Conservation (phyloP, 768 basidiomycete species). For the Phlebiopsis flavidoalba region DNA sequence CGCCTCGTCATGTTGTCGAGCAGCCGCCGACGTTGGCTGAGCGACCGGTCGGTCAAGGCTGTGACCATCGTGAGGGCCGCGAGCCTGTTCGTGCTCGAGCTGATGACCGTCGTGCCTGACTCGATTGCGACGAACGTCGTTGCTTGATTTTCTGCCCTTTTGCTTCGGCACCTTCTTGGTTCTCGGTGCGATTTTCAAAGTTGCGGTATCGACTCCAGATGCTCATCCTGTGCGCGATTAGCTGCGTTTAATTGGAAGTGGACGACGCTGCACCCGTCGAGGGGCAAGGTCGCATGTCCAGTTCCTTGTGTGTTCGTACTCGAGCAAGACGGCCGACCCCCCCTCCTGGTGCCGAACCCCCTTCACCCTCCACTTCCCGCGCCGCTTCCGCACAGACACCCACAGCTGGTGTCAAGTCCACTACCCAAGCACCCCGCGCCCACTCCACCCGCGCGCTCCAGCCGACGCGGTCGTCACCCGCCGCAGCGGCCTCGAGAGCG, state of each 20-base stretch:
- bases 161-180: constrained; percentile 37
- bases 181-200: constrained; percentile 29
- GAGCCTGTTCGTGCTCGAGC: constrained; percentile 39
- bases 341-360: constrained; percentile 12
- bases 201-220: background rate
- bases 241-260: constrained; percentile 16
- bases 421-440: background rate
- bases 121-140: constrained; percentile 30
- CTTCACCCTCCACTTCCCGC: constrained; percentile 13
- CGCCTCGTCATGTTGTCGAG: constrained; percentile 27
- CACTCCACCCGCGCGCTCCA: background rate
- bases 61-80: constrained; percentile 27
- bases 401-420: constrained; percentile 8
- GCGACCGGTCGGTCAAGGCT: constrained; percentile 19
- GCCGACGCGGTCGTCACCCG: background rate
- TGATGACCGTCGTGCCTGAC: constrained; percentile 35
- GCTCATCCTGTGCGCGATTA: background rate
- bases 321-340: constrained; percentile 2
- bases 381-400: background rate
- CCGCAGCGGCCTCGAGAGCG: background rate
- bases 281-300: background rate
- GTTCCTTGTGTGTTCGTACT: background rate
- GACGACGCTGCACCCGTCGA: background rate
- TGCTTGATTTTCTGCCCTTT: constrained; percentile 37
- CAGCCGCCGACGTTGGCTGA: constrained; percentile 13